A percentile compares a stretch with the other conserved stretches of the same genome.
These are phyloP conservation scores for Hypoxylon trugodes DNA, from an alignment of 495 filamentous ascomycete species.

Conservation along the genomic window DNA sequence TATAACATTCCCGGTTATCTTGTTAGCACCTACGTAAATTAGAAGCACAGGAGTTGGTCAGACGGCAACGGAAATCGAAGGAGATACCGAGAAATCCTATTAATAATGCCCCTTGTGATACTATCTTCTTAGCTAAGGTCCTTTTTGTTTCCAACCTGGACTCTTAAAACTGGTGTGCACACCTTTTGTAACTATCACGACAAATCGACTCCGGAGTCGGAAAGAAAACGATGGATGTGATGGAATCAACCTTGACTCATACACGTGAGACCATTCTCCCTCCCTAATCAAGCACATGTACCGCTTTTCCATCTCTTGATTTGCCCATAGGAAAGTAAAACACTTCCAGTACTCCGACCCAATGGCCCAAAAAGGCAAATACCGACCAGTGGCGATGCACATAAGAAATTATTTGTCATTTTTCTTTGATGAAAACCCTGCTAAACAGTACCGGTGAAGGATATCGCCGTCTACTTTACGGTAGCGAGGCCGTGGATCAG, in stretches of 20 bases:
- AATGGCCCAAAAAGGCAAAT: background rate
- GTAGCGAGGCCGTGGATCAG: conserved; percentile 28
- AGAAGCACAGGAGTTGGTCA: conserved; percentile 16
- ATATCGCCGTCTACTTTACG: conserved; percentile 15
- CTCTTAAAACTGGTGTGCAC: conserved; percentile 23
- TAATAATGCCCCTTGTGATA: conserved; percentile 25
- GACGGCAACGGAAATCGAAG: background rate
- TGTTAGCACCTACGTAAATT: conserved; percentile 5
- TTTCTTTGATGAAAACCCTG: background rate
- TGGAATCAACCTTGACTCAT: conserved; percentile 4
- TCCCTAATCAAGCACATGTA: background rate
- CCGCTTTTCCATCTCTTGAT: conserved; percentile 4
- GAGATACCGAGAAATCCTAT: conserved; percentile 10
- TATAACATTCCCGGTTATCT: background rate
- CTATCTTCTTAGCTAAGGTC: conserved; percentile 3
- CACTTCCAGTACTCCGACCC: conserved; percentile 12
- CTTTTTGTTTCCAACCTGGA: conserved; percentile 13
- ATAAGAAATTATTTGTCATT: background rate
- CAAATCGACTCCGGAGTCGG: conserved; percentile 12
- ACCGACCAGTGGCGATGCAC: background rate
- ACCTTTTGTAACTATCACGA: conserved; percentile 14
- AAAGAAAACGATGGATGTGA: conserved; percentile 5
- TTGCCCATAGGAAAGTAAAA: conserved; percentile 2
- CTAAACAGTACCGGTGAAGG: background rate
- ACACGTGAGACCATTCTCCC: background rate